Percentiles rank a stretch among this genome's conserved stretches.
phyloP scores from a whole-genome alignment of 805 yeast species.

The Schwanniomyces yamadae region DNA sequence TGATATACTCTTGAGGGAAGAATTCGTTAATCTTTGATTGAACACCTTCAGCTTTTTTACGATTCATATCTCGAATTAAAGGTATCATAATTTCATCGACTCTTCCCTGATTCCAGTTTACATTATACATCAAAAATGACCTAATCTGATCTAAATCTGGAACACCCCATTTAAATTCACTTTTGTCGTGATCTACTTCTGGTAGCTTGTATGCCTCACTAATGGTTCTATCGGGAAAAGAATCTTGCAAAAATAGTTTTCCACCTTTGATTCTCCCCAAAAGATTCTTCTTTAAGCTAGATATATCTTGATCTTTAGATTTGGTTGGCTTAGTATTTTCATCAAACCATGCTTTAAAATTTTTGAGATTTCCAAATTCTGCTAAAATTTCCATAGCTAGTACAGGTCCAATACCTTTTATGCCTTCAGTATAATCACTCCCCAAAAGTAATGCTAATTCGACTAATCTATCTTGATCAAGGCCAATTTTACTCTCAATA shows the following conservation, averaged over 20 bases:
- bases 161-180: constrained; percentile 83
- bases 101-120: constrained; percentile 77
- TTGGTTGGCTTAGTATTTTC: constrained; percentile 37
- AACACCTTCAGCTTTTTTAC: constrained; percentile 50
- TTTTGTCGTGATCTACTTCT: constrained; percentile 77
- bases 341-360: constrained; percentile 59
- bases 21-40: constrained; percentile 67
- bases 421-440: constrained; percentile 92
- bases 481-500: constrained; percentile 61
- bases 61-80: constrained; percentile 74
- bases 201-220: constrained; percentile 75
- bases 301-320: constrained; percentile 39
- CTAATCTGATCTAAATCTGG: constrained; percentile 83
- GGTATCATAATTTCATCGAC: constrained; percentile 87
- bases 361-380: constrained; percentile 58
- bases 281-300: constrained; percentile 56
- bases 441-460: constrained; percentile 84
- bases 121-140: constrained; percentile 60
- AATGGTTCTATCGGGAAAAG: constrained; percentile 71
- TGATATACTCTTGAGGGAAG: constrained; percentile 58
- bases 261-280: constrained; percentile 53
- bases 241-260: constrained; percentile 54
- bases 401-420: constrained; percentile 93
- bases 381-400: constrained; percentile 86
- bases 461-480: constrained; percentile 62